Conservation (phyloP, 2,329 filamentous ascomycete genomes). For the Rutstroemia sp. region DNA sequence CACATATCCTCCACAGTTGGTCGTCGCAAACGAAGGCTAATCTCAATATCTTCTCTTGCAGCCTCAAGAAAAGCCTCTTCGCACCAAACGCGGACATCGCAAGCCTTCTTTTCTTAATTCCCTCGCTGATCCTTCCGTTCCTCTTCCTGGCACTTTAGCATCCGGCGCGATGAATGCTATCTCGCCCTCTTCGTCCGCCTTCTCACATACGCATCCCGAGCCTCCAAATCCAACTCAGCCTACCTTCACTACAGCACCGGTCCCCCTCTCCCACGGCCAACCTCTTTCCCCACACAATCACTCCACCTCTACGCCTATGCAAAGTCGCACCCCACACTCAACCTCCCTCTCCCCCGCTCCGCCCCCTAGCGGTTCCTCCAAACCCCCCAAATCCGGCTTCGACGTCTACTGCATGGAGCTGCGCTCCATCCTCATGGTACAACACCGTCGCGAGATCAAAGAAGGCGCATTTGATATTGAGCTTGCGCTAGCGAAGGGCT, state of each 20-base stretch:
- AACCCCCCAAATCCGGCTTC: slow-evolving; percentile 22
- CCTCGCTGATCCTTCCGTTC: slow-evolving; percentile 33
- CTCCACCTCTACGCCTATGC: slow-evolving; percentile 2
- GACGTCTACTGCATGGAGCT: slow-evolving; percentile 26
- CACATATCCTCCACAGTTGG: slow-evolving; percentile 10
- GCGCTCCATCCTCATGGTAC: slow-evolving; percentile 17
- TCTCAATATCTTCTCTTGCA: slow-evolving; percentile 30
- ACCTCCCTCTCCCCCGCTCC: slow-evolving; percentile 9
- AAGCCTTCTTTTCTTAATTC: slow-evolving; percentile 41
- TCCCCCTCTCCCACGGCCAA: slow-evolving; percentile 5
- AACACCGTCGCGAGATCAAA: slow-evolving; percentile 20
- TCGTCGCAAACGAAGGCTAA: slow-evolving; percentile 12
- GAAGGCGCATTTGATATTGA: slow-evolving; percentile 26
- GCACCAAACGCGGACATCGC: slow-evolving; percentile 65
- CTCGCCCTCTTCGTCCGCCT: slow-evolving; percentile 45
- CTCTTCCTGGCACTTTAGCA: slow-evolving; percentile 40
- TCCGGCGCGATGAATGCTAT: slow-evolving; percentile 33
- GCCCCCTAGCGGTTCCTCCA: slow-evolving; percentile 6
- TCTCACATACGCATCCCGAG: slow-evolving; percentile 42
- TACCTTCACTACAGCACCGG: slow-evolving; percentile 30
- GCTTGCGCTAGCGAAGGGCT: slow-evolving; percentile 21
- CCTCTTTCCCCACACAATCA: slow-evolving; percentile 14
- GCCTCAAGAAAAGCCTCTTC: slow-evolving; percentile 72
- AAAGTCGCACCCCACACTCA: slow-evolving; percentile 3
- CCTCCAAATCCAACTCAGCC: slow-evolving; percentile 22